These are phyloP conservation scores for Trichomonascus vanleenenianus DNA, from an alignment of 805 yeast genomes.

Conservation along the genomic window DNA sequence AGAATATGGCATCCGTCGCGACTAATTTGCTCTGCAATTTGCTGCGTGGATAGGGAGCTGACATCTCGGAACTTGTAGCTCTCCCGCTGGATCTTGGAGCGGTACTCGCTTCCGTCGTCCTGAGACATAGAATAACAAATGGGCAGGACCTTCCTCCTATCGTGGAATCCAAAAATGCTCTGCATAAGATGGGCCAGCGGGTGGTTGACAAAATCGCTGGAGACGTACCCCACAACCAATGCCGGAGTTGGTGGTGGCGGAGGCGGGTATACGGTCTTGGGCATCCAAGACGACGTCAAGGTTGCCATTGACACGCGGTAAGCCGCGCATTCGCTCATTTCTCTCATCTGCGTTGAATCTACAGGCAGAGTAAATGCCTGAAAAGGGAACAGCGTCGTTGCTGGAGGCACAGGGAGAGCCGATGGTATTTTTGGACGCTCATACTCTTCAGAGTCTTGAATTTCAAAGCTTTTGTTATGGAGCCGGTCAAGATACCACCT, in stretches of 20 bases:
- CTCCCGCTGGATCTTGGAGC: slow-evolving; percentile 21
- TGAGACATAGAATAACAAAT: slow-evolving; percentile 26
- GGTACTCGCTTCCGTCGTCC: slow-evolving; percentile 23
- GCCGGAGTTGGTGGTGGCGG: slow-evolving; percentile 22
- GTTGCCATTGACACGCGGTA: slow-evolving; percentile 21
- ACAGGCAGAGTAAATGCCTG: slow-evolving; percentile 29
- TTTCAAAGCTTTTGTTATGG: slow-evolving; percentile 1
- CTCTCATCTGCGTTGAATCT: slow-evolving; percentile 17
- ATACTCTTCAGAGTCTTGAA: slow-evolving; percentile 5
- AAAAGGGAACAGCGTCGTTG: slow-evolving; percentile 27
- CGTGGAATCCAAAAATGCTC: slow-evolving; percentile 27
- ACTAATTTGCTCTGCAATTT: slow-evolving; percentile 20
- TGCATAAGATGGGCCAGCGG: slow-evolving; percentile 31
- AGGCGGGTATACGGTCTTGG: slow-evolving; percentile 23
- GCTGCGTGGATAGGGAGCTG: slow-evolving; percentile 19
- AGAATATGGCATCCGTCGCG: slow-evolving; percentile 27
- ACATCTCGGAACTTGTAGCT: slow-evolving; percentile 22
- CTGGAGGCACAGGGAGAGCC: slow-evolving; percentile 21
- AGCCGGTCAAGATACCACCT: slow-evolving; percentile 20
- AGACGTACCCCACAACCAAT: slow-evolving; percentile 24
- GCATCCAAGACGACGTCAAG: slow-evolving; percentile 23
- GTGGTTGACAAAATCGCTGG: slow-evolving; percentile 28
- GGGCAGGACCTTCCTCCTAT: slow-evolving; percentile 17
- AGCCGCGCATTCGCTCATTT: slow-evolving; percentile 23
- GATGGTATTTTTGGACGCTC: slow-evolving; percentile 21